A percentile compares a stretch with the other conserved stretches of the same genome.
phyloP scores from a whole-genome alignment of 331 rosid species.

The Ulmus americana region DNA sequence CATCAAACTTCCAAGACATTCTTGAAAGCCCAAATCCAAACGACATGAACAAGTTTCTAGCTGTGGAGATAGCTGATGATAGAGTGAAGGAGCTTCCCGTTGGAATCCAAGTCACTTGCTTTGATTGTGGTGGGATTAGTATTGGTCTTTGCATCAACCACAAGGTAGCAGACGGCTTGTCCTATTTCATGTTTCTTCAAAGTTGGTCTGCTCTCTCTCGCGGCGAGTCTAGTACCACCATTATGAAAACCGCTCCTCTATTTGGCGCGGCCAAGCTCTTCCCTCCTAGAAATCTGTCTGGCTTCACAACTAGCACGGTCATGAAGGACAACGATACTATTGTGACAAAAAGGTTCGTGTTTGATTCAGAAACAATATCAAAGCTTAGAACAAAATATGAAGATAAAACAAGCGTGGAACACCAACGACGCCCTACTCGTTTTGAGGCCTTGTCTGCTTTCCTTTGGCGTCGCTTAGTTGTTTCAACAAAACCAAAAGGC shows the following conservation, averaged over 20 bases:
- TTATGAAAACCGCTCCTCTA: not conserved
- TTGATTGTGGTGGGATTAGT: not conserved
- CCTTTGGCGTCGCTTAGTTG: not conserved
- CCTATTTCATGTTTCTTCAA: not conserved
- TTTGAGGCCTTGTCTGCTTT: not conserved
- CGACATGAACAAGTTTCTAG: conserved; percentile 5
- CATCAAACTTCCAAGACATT: not conserved
- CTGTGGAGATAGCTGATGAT: not conserved
- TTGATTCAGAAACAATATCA: not conserved
- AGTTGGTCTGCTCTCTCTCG: not conserved
- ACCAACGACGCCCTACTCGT: not conserved
- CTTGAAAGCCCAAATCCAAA: not conserved
- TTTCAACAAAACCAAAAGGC: not conserved
- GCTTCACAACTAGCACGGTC: not conserved
- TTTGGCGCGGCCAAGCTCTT: not conserved
- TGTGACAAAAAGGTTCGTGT: not conserved
- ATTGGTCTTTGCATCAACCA: not conserved
- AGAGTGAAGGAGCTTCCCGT: not conserved
- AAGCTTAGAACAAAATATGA: not conserved
- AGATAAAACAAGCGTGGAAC: not conserved
- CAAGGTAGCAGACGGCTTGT: not conserved
- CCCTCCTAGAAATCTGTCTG: not conserved
- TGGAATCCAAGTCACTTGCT: not conserved
- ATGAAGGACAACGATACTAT: not conserved
- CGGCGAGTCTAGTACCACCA: not conserved